Evolutionary conservation across 495 filamentous ascomycete genomes (phyloP).

Genomic region (Aspergillus sclerotioniger): DNA sequence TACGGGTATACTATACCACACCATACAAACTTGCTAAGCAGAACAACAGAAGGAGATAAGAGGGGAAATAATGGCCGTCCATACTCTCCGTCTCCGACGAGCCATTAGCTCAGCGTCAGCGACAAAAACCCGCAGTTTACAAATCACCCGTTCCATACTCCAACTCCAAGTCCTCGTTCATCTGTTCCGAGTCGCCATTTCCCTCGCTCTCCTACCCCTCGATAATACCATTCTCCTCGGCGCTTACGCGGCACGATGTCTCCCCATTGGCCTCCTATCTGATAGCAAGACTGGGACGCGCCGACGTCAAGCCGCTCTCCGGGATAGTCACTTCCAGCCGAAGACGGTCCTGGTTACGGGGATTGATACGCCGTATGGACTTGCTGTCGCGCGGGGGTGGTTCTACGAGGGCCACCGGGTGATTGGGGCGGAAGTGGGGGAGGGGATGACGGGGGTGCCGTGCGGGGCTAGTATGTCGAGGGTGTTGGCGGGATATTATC

Average conservation of each 20-base stretch:
- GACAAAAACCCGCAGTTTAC: too few species aligned
- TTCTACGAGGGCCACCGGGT: constrained; percentile 65
- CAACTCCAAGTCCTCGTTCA: constrained; percentile 24
- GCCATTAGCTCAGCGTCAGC: too few species aligned
- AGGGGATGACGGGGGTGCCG: constrained; percentile 35
- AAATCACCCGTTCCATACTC: constrained; percentile 9
- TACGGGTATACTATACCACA: too few species aligned
- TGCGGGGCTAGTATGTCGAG: constrained; percentile 44
- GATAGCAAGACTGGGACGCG: constrained; percentile 8
- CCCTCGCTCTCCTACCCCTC: constrained; percentile 52
- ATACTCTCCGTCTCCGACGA: constrained; percentile 4
- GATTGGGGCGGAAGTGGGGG: constrained; percentile 67
- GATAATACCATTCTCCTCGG: constrained; percentile 48
- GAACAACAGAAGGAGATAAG: too few species aligned
- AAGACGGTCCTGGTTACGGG: constrained; percentile 71
- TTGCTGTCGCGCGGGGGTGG: constrained; percentile 66
- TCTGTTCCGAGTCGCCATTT: constrained; percentile 30
- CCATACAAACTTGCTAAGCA: too few species aligned
- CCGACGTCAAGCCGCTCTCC: constrained; percentile 29
- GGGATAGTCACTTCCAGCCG: constrained; percentile 44
- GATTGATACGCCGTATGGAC: constrained; percentile 65
- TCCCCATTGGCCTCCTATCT: constrained; percentile 15
- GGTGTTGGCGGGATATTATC: constrained; percentile 51
- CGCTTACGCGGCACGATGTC: constrained; percentile 29
- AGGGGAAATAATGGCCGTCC: too few species aligned